Conservation (phyloP, 2,329 filamentous ascomycete genomes). For the Fusarium sp. region DNA sequence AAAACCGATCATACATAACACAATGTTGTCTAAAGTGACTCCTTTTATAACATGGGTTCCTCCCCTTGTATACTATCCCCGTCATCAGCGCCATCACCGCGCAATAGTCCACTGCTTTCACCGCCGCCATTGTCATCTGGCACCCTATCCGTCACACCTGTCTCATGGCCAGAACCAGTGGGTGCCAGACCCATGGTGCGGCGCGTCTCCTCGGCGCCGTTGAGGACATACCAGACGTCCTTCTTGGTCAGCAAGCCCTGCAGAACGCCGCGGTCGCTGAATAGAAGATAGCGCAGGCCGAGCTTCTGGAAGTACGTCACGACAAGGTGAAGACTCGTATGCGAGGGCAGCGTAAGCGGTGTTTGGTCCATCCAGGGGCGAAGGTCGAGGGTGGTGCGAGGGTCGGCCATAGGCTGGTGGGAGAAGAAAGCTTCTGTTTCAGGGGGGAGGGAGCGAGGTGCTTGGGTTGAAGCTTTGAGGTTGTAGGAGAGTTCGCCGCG, state of each 20-base stretch:
- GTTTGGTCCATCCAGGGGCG: slow-evolving; percentile 99
- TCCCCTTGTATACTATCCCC: slow-evolving; percentile 50
- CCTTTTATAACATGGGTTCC: slow-evolving; percentile 49
- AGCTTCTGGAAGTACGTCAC: slow-evolving; percentile 96
- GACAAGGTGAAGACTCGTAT: slow-evolving; percentile 84
- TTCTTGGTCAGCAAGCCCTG: slow-evolving; percentile 96
- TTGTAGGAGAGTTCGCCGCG: slow-evolving; percentile 91
- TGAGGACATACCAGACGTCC: slow-evolving; percentile 94
- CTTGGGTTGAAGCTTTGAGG: slow-evolving; percentile 68
- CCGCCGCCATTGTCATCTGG: slow-evolving; percentile 54
- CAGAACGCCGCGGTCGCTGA: slow-evolving; percentile 84
- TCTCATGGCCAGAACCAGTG: slow-evolving; percentile 45
- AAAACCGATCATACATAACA: slow-evolving; percentile 21
- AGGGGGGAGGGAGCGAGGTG: slow-evolving; percentile 73
- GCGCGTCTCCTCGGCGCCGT: slow-evolving; percentile 78
- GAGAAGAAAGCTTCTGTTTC: slow-evolving; percentile 88
- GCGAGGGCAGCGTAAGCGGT: slow-evolving; percentile 87
- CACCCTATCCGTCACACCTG: slow-evolving; percentile 53
- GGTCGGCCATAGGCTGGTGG: slow-evolving; percentile 86
- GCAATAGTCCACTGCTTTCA: slow-evolving; percentile 62
- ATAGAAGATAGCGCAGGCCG: slow-evolving; percentile 90
- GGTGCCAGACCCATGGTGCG: slow-evolving; percentile 55
- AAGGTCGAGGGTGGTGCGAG: slow-evolving; percentile 84
- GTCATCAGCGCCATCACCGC: slow-evolving; percentile 55
- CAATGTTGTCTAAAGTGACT: slow-evolving; percentile 6